Percentiles rank a stretch among this genome's conserved stretches.
These are phyloP conservation scores for Stagonosporopsis tanaceti DNA, from an alignment of 2,329 filamentous ascomycete genomes.

Conservation along the genomic window DNA sequence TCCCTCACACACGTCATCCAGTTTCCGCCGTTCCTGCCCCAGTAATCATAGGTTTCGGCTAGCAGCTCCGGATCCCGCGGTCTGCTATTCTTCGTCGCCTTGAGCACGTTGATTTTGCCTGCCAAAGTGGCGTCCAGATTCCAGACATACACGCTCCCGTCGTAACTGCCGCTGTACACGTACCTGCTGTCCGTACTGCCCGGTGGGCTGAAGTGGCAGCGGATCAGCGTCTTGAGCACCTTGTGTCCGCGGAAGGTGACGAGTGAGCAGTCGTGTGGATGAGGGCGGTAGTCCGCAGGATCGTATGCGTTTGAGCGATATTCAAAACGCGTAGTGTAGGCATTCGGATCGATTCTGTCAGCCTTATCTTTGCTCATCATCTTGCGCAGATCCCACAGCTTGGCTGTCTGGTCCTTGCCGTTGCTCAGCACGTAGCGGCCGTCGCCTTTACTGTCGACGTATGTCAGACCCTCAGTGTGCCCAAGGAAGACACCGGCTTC, in stretches of 20 bases:
- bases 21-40: constrained; percentile 61
- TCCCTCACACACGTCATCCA: constrained; percentile 87
- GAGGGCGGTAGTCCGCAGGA: constrained; percentile 70
- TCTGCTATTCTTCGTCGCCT: constrained; percentile 70
- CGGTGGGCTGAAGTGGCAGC: constrained; percentile 93
- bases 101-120: constrained; percentile 77
- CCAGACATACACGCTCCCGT: constrained; percentile 90
- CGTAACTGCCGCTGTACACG: constrained; percentile 89
- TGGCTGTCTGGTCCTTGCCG: constrained; percentile 95
- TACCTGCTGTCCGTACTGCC: constrained; percentile 87
- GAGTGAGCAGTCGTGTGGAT: constrained; percentile 86
- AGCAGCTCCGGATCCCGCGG: constrained; percentile 62
- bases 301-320: constrained; percentile 76
- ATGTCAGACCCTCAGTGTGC: constrained; percentile 71
- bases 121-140: constrained; percentile 90
- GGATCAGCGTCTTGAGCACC: constrained; percentile 87
- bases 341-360: constrained; percentile 63
- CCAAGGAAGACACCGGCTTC: constrained; percentile 71
- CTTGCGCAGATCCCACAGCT: constrained; percentile 93
- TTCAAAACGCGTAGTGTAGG: constrained; percentile 72
- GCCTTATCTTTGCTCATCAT: constrained; percentile 78
- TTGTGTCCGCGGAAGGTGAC: constrained; percentile 93
- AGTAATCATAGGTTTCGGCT: constrained; percentile 65
- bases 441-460: constrained; percentile 83
- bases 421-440: constrained; percentile 91